These are phyloP conservation scores for Lachnellula hyalina DNA, from an alignment of 2,329 filamentous ascomycete genomes.

Conservation along the genomic window DNA sequence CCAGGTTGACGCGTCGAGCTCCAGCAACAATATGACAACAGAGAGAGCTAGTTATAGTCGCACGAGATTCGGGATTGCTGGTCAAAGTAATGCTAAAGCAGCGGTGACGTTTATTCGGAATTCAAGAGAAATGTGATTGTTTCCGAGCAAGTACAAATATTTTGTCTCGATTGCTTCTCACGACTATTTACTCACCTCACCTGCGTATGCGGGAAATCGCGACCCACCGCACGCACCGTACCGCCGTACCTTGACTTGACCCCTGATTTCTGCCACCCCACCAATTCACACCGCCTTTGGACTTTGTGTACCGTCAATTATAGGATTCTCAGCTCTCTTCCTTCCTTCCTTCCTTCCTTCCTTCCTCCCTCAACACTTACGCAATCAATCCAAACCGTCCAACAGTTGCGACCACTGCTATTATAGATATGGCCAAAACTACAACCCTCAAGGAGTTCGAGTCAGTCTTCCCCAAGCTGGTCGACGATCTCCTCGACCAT, in stretches of 20 bases:
- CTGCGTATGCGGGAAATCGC: background rate
- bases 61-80: too few relatives aligned
- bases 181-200: too few relatives aligned
- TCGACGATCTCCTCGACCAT: slow-evolving; percentile 74
- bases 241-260: too few relatives aligned
- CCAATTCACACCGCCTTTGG: background rate
- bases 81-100: too few relatives aligned
- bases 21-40: background rate
- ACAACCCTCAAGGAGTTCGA: slow-evolving; percentile 84
- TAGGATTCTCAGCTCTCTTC: background rate
- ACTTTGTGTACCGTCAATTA: too few relatives aligned
- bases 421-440: slow-evolving; percentile 54
- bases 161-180: too few relatives aligned
- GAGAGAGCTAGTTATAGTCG: too few relatives aligned
- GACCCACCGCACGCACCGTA: background rate
- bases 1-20: slow-evolving; percentile 2
- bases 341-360: background rate
- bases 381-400: background rate
- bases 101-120: too few relatives aligned
- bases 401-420: slow-evolving; percentile 19
- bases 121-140: too few relatives aligned
- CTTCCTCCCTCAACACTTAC: background rate
- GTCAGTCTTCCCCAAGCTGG: slow-evolving; percentile 79
- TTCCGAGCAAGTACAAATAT: too few relatives aligned
- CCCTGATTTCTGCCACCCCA: slow-evolving; percentile 7